Percentiles rank a stretch among this genome's conserved stretches.
These are phyloP conservation scores for Pyrrhoderma noxium DNA, from an alignment of 1,284 basidiomycete species.

Conservation along the genomic window DNA sequence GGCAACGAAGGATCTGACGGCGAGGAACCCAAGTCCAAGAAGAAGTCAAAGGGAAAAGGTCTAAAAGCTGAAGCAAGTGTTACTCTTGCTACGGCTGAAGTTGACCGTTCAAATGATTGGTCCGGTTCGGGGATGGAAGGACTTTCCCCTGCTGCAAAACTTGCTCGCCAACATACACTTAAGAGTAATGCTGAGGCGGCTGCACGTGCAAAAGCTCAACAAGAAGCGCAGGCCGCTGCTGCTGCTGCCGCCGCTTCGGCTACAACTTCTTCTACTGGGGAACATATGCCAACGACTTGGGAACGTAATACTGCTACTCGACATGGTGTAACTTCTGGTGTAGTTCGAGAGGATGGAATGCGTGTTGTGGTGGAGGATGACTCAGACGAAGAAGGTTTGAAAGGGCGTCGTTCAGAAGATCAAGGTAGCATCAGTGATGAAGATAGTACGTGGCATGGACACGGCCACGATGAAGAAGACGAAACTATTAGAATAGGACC, in stretches of 20 bases:
- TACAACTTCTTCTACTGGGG: slow-evolving; percentile 26
- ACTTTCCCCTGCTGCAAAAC: slow-evolving; percentile 86
- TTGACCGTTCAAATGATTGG: slow-evolving; percentile 57
- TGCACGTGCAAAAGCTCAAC: slow-evolving; percentile 56
- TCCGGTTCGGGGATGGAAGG: slow-evolving; percentile 54
- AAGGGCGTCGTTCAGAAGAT: slow-evolving; percentile 23
- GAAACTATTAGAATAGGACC: slow-evolving; percentile 59
- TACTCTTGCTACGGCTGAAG: slow-evolving; percentile 80
- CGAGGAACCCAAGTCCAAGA: slow-evolving; percentile 34
- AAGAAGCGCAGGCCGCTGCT: slow-evolving; percentile 37
- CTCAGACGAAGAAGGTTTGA: slow-evolving; percentile 34
- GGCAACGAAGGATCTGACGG: slow-evolving; percentile 28
- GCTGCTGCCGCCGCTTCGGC: slow-evolving; percentile 28
- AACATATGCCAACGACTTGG: slow-evolving; percentile 60
- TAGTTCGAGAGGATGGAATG: slow-evolving; percentile 51
- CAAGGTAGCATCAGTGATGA: slow-evolving; percentile 67
- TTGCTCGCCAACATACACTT: slow-evolving; percentile 84
- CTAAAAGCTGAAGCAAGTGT: slow-evolving; percentile 68
- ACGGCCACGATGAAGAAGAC: slow-evolving; percentile 63
- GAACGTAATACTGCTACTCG: slow-evolving; percentile 71
- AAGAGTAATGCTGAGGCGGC: slow-evolving; percentile 80
- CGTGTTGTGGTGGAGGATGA: slow-evolving; percentile 64
- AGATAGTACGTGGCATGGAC: slow-evolving; percentile 31
- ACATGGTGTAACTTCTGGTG: slow-evolving; percentile 17
- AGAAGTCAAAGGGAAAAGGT: slow-evolving; percentile 46